Conservation (phyloP, 2,329 filamentous ascomycete genomes). For the Aspergillus cejpii region DNA sequence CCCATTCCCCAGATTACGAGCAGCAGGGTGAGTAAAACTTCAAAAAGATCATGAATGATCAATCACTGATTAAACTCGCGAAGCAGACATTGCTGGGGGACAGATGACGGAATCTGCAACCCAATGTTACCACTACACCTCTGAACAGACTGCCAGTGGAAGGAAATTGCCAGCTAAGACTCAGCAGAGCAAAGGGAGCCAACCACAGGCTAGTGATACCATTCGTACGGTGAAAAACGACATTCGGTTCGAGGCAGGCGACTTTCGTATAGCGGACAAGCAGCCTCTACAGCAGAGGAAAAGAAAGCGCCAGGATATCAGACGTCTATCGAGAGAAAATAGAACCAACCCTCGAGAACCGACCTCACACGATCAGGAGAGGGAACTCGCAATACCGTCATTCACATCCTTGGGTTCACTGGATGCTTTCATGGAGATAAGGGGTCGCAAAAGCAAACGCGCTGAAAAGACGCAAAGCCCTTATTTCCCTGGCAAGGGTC, state of each 20-base stretch:
- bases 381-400: conserved; percentile 9
- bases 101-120: background rate
- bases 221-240: background rate
- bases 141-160: background rate
- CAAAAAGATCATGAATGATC: background rate
- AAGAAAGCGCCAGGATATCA: background rate
- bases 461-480: conserved; percentile 21
- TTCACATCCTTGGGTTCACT: conserved; percentile 40
- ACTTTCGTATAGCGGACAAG: background rate
- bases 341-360: too few species aligned
- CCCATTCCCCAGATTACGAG: too few species aligned
- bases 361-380: background rate
- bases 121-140: background rate
- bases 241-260: background rate
- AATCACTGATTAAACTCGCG: background rate
- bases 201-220: background rate
- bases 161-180: background rate
- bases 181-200: background rate
- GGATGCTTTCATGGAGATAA: conserved; percentile 47
- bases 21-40: too few species aligned
- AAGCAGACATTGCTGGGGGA: background rate
- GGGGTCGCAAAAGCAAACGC: conserved; percentile 31
- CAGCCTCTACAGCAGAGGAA: background rate
- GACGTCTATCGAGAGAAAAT: too few species aligned
- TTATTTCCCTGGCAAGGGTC: conserved; percentile 17